These are phyloP conservation scores for Prototheca cutis DNA, from an alignment of 163 green algal genomes.

Conservation along the genomic window DNA sequence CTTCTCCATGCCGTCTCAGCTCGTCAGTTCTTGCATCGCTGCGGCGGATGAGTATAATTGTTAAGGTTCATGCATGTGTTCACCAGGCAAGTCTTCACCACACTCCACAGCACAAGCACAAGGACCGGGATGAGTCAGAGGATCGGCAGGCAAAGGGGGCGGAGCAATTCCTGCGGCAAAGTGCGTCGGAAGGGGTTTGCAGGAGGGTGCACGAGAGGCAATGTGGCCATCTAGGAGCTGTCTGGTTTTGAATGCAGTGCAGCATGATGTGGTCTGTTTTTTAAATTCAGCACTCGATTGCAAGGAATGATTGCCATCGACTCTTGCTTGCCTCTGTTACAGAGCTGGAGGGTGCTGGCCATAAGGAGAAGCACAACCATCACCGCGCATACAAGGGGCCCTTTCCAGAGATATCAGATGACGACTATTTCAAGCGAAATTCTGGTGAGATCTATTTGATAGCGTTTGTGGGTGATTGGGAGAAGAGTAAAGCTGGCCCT, in stretches of 20 bases:
- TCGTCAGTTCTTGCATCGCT: no score
- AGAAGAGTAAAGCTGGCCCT: no score
- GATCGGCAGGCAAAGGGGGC: constrained; percentile 23
- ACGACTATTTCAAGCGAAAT: constrained; percentile 41
- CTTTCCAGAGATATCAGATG: constrained; percentile 7
- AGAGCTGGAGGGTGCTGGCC: background rate
- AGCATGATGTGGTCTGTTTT: no score
- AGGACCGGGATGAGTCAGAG: constrained; percentile 21
- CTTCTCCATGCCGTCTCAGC: no score
- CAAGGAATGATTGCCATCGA: no score
- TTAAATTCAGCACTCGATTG: no score
- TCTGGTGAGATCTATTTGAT: background rate
- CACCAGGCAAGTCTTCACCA: background rate
- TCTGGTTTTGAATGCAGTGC: no score
- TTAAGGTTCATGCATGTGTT: no score
- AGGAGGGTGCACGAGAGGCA: no score
- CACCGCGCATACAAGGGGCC: background rate
- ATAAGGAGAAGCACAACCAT: background rate
- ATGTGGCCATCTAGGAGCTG: no score
- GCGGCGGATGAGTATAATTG: no score
- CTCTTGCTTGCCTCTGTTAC: background rate
- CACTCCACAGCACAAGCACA: constrained; percentile 15
- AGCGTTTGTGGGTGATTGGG: no score
- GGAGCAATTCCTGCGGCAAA: constrained; percentile 30
- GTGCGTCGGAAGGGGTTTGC: constrained; percentile 6